These are phyloP conservation scores for Pedinophyceae sp. DNA, from an alignment of 139 green algal species.

Conservation along the genomic window DNA sequence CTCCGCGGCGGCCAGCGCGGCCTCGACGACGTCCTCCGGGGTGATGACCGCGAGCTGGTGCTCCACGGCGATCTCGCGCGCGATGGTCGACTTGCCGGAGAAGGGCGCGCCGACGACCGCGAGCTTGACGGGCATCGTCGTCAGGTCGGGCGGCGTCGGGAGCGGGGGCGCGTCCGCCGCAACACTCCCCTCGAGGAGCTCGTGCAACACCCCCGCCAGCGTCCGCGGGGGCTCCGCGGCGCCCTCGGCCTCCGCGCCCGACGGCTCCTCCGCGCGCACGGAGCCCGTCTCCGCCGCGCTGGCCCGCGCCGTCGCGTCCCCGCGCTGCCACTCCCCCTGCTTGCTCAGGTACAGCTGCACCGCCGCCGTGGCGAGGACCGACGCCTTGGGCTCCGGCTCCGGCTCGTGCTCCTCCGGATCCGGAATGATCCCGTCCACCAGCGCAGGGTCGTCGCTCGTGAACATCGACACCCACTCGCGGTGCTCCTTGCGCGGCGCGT, in stretches of 20 bases:
- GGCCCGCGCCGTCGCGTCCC: no score
- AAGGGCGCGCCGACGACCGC: slow-evolving; percentile 40
- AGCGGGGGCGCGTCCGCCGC: slow-evolving; percentile 1
- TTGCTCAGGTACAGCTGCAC: slow-evolving; percentile 26
- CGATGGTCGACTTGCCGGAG: slow-evolving; percentile 39
- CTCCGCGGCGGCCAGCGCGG: neutral
- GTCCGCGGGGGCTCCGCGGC: neutral
- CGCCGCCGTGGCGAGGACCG: neutral
- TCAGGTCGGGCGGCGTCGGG: slow-evolving; percentile 1
- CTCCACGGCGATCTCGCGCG: slow-evolving; percentile 22
- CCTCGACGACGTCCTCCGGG: slow-evolving; percentile 3
- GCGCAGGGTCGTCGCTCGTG: slow-evolving; percentile 11
- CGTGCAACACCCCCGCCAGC: neutral
- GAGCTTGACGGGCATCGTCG: slow-evolving; percentile 27
- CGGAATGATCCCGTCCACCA: slow-evolving; percentile 16
- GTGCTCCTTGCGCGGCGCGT: slow-evolving; percentile 33
- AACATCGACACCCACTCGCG: slow-evolving; percentile 48
- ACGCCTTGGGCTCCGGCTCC: slow-evolving; percentile 5
- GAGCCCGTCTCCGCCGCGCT: neutral
- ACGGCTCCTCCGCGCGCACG: no score
- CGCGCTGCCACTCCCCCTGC: slow-evolving; percentile 20
- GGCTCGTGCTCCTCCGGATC: slow-evolving; percentile 2
- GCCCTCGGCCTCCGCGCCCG: neutral
- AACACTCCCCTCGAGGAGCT: slow-evolving; percentile 4
- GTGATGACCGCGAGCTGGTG: slow-evolving; percentile 5